Base-by-base conservation (phyloP, 495 filamentous ascomycete genomes). In the Tuber indicum region DNA sequence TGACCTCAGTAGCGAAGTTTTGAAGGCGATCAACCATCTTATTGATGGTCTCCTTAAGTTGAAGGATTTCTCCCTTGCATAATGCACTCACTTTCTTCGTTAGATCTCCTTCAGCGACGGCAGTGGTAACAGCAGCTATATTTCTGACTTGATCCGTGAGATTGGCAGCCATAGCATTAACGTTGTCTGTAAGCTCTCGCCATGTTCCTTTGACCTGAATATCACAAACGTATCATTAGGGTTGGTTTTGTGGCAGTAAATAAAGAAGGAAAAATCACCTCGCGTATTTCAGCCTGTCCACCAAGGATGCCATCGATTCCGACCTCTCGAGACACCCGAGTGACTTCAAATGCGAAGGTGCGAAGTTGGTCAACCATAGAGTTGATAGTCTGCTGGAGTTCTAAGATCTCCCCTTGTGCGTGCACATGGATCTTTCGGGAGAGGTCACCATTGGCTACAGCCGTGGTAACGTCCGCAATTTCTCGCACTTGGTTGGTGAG, bases 281-380 rank as follows among this genome's bases (percentile, higher is more conserved):
- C 91, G 87, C 52, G 91, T 90, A 99, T 97, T 82, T 97, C 93
- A 78, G 96, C 96, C 84, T 99, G 96, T 43, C 96, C 96, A 78
- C 96, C 96, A 26, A 99, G 89, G 70, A 97, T 94, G 87, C 96
- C 96, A 86, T 98, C 95, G 41, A 94, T 97, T 73, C 96, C 96
- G 84, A 98, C 96, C 86, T 98, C 96, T 84, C 95, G 90, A 74
- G 96, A 94, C 17, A 99, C 96, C 78, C 93, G 91, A 21, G 94
- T 98, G 75, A 99, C 96, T 87, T 99, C 95, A 23, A 93, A 95
- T 69, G 96, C 96, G 86, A 99, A 99, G 17, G 94, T 97, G 75
- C 94, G 91, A 72, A 99, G 87, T 86, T 99, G 96, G 81, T 97
- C 95, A 83, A 99, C 96, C 96, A 99, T 99, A 84, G 92, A 97